A percentile compares a stretch with the other conserved stretches of the same genome.
Conservation (phyloP, 345 rosid genomes). For the Eucalyptus marginata region DNA sequence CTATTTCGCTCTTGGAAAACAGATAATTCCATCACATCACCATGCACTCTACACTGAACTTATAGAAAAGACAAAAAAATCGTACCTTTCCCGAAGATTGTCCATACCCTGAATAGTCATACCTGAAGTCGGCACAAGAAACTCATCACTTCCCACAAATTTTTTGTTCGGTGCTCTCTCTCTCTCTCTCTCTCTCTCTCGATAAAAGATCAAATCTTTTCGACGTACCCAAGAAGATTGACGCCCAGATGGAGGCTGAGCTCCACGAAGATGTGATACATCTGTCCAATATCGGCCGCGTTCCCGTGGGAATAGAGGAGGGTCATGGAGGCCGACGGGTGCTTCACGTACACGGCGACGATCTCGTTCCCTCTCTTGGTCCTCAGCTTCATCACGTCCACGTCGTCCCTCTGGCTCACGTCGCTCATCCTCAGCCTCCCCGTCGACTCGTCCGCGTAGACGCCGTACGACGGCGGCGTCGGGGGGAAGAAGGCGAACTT, state of each 20-base stretch:
- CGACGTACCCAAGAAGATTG: constrained; percentile 73
- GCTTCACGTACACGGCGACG: constrained; percentile 50
- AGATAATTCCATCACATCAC: not conserved
- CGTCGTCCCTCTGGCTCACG: constrained; percentile 33
- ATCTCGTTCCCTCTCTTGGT: constrained; percentile 75
- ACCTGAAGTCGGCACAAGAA: not conserved
- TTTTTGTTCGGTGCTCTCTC: not conserved
- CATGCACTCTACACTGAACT: not conserved
- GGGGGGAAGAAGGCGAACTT: constrained; percentile 94
- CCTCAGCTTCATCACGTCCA: constrained; percentile 47
- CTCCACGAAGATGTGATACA: constrained; percentile 53
- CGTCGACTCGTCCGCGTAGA: constrained; percentile 36
- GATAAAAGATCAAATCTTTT: not conserved
- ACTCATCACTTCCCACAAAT: not conserved
- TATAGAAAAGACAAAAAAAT: not conserved
- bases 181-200: not conserved
- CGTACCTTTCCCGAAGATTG: not conserved
- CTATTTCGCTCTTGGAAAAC: not conserved
- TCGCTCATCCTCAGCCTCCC: constrained; percentile 33
- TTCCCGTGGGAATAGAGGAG: constrained; percentile 88
- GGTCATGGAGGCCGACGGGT: constrained; percentile 64
- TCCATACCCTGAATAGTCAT: not conserved
- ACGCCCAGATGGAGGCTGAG: constrained; percentile 68
- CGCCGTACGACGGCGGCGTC: constrained; percentile 64
- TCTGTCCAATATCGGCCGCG: constrained; percentile 86